Conservation (phyloP, 2,329 filamentous ascomycete genomes). For the Diaporthe nobilis region DNA sequence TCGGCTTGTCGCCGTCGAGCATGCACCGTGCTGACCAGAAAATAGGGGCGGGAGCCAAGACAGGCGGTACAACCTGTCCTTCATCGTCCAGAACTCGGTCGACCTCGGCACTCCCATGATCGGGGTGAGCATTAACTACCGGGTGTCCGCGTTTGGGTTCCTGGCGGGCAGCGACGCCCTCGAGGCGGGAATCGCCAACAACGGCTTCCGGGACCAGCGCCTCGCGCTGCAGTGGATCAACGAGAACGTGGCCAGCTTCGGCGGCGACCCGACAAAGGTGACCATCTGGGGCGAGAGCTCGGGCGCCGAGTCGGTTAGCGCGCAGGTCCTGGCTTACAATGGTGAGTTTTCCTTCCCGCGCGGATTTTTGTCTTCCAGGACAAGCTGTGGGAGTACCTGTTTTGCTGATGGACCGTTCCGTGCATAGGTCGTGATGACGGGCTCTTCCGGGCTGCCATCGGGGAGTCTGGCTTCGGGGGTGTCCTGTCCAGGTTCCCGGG, state of each 20-base stretch:
- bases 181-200: constrained; percentile 60
- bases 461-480: constrained; percentile 61
- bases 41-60: constrained; percentile 53
- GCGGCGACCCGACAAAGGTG: constrained; percentile 60
- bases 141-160: constrained; percentile 63
- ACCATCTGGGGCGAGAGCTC: constrained; percentile 67
- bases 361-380: neutral
- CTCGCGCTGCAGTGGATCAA: constrained; percentile 63
- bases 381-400: rapidly evolving
- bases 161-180: constrained; percentile 57
- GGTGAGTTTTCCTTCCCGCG: constrained; percentile 47
- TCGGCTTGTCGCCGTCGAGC: neutral
- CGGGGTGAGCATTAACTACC: constrained; percentile 64
- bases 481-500: constrained; percentile 49
- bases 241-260: constrained; percentile 61
- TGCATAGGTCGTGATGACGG: constrained; percentile 58
- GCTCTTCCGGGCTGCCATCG: constrained; percentile 65
- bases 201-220: constrained; percentile 63
- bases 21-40: constrained; percentile 29
- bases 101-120: constrained; percentile 62
- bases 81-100: constrained; percentile 65
- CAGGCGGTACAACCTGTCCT: constrained; percentile 72
- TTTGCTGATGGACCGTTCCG: neutral
- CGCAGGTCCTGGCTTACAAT: constrained; percentile 63
- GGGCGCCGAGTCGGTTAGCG: constrained; percentile 61